Evolutionary conservation across 1,139 yeast genomes (phyloP), one percentile per base, ranked within the genome.

Genomic region (Geotrichum histeridarum): DNA sequence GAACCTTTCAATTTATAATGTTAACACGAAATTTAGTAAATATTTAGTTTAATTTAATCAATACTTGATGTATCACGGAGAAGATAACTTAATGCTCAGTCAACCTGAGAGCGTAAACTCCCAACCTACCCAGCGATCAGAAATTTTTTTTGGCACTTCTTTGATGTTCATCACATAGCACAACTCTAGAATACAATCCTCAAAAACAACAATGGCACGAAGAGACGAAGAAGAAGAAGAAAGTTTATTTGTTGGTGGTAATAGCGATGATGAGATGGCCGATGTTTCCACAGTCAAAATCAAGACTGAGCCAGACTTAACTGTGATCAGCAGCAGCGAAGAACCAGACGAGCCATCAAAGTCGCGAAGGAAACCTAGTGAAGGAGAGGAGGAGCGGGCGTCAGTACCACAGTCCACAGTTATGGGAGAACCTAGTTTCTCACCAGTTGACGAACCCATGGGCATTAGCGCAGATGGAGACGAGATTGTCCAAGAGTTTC

Each of bases 401-500:
- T 5, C 30, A 45, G 33, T 27, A 37, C 42, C n/a, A 36, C 14
- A 17, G 30, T 36, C 17, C 14, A 15, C 39, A 5, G 39, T 35
- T 14, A 30, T 17, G 9, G 14, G 39, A 15, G 48, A 44, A 44
- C 14, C 30, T 8, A 44, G 31, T n/a, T n/a, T 11, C 33, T 14
- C 14, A n/a, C 8, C 44, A 41, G 32, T 7, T 14, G 27, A n/a
- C 14, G 33, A 18, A 8, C 33, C 32, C 11, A 22, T 7, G 17
- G 39, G 15, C 14, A n/a, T n/a, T 6, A 37, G 15, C 39, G 39
- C 39, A 8, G 39, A 37, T 15, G 15, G 4, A 9, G 97, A 91
- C 70, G 95, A 95, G 1, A 78, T 93, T 8, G 76, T 90, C 1
- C 78, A 81, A 50, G 87, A 87, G 50, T 79, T 87, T 17, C 96